Conservation (phyloP, 2,329 filamentous ascomycete species). For the Aspergillus sp. region DNA sequence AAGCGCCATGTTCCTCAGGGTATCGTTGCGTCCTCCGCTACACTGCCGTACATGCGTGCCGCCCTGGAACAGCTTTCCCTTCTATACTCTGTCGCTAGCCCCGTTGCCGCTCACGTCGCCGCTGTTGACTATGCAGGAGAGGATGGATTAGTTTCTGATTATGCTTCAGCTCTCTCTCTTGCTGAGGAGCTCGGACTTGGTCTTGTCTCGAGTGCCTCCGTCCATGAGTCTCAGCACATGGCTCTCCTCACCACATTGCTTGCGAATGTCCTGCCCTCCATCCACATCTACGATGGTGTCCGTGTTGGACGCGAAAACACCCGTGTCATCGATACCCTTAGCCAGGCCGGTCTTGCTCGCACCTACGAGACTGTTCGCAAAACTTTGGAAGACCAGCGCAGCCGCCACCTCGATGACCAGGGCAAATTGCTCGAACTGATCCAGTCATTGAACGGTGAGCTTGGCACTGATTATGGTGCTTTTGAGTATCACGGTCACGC, state of each 20-base stretch:
- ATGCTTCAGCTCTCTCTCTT: conserved; percentile 73
- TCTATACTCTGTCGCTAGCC: conserved; percentile 87
- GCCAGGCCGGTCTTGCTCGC: conserved; percentile 67
- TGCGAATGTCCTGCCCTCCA: conserved; percentile 73
- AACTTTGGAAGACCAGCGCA: conserved; percentile 62
- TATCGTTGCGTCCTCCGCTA: conserved; percentile 81
- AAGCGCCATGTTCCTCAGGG: conserved; percentile 91
- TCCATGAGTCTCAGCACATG: conserved; percentile 95
- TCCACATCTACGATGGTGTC: conserved; percentile 87
- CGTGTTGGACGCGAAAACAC: conserved; percentile 79
- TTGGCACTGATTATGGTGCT: conserved; percentile 87
- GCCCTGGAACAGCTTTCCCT: conserved; percentile 88
- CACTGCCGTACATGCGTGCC: conserved; percentile 75
- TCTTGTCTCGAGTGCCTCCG: conserved; percentile 79
- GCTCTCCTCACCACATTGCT: conserved; percentile 81
- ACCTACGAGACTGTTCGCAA: conserved; percentile 67
- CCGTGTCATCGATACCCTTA: conserved; percentile 77
- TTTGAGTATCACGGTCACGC: conserved; percentile 93
- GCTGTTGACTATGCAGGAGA: conserved; percentile 78
- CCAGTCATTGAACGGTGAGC: conserved; percentile 78
- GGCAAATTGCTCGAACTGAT: conserved; percentile 71
- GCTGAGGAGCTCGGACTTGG: conserved; percentile 89
- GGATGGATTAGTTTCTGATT: conserved; percentile 80
- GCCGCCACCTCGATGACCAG: conserved; percentile 68
- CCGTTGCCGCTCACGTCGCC: conserved; percentile 88